A percentile compares a stretch with the other conserved stretches of the same genome.
Conservation (phyloP, 305 asterid species). For the Fraxinus paxiana region DNA sequence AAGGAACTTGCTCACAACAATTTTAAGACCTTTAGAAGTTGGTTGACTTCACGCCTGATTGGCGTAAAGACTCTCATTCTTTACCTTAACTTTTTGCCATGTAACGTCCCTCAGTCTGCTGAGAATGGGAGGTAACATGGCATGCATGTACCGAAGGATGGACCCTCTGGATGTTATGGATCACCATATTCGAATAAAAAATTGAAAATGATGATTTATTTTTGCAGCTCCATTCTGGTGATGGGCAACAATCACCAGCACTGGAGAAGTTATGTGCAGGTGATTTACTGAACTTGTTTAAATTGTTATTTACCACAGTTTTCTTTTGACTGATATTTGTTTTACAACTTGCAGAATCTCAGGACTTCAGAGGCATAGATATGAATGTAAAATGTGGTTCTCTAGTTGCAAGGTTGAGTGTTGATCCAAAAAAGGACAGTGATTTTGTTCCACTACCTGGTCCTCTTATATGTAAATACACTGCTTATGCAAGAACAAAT, state of each 20-base stretch:
- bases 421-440: conserved; percentile 65
- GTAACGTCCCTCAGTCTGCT: neutral
- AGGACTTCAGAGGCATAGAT: conserved; percentile 41
- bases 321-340: conserved; percentile 21
- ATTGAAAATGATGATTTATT: conserved; percentile 14
- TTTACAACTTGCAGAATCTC: conserved; percentile 45
- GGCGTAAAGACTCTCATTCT: neutral
- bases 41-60: conserved; percentile 16
- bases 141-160: neutral
- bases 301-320: neutral
- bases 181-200: conserved; percentile 7
- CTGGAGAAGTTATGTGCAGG: conserved; percentile 69
- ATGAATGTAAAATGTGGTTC: conserved; percentile 46
- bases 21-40: neutral
- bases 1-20: neutral
- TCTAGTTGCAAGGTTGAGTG: conserved; percentile 69
- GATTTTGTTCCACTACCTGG: conserved; percentile 91
- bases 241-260: conserved; percentile 56
- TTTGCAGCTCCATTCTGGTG: conserved; percentile 87
- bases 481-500: conserved; percentile 84
- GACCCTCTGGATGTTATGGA: neutral
- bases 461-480: conserved; percentile 87
- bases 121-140: conserved; percentile 14
- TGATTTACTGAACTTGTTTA: conserved; percentile 27
- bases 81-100: neutral